Evolutionary conservation across 441 rosid genomes (phyloP).

Genomic region (Euphorbia corollata): DNA sequence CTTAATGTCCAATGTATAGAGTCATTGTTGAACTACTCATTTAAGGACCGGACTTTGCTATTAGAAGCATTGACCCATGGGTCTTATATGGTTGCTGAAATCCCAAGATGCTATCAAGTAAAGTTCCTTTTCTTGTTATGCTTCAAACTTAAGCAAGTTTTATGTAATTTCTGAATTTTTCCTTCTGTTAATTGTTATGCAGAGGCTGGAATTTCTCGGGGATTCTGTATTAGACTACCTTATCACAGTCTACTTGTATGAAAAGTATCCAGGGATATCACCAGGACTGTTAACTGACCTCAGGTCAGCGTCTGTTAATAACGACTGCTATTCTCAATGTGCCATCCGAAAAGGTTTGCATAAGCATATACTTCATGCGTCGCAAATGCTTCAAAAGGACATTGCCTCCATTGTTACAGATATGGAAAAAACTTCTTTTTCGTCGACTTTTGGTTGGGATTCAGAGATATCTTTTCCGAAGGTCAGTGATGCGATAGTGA

Average conservation of each 20-base stretch:
- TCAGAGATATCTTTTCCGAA: conserved; percentile 63
- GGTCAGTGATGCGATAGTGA: conserved; percentile 32
- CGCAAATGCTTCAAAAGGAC: conserved; percentile 54
- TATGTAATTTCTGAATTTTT: not conserved
- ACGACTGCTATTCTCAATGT: conserved; percentile 66
- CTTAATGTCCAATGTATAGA: conserved; percentile 44
- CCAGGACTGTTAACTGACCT: conserved; percentile 77
- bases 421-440: conserved; percentile 27
- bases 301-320: conserved; percentile 93
- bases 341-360: conserved; percentile 51
- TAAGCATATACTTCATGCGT: conserved; percentile 58
- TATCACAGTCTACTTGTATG: conserved; percentile 49
- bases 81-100: conserved; percentile 82
- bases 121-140: too few relatives aligned
- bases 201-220: conserved; percentile 94
- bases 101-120: conserved; percentile 91
- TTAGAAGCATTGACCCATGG: conserved; percentile 95
- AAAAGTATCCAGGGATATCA: conserved; percentile 47
- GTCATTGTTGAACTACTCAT: conserved; percentile 50
- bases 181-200: conserved; percentile 17
- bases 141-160: not conserved
- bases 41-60: conserved; percentile 54
- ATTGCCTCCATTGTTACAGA: conserved; percentile 30
- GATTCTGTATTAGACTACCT: conserved; percentile 81
- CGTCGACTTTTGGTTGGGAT: conserved; percentile 69